Percentiles rank a stretch among this genome's conserved stretches.
These are phyloP conservation scores for Mucor mucedo DNA, from an alignment of 371 early-diverging fungal genomes.

Conservation along the genomic window DNA sequence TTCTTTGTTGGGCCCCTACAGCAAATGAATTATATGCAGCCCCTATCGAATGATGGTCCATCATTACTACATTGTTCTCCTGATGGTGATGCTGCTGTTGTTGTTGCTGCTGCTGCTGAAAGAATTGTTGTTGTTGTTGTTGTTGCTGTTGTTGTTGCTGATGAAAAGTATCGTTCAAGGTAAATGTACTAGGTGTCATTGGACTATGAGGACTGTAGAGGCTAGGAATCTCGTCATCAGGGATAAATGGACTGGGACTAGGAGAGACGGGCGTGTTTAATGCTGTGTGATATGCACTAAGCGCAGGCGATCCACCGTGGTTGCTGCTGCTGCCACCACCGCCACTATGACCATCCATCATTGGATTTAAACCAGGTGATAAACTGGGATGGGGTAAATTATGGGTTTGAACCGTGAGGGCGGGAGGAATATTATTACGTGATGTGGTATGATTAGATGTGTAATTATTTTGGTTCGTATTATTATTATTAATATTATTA, in stretches of 20 bases:
- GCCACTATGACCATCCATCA: background rate
- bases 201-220: slow-evolving; percentile 33
- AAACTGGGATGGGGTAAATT: slow-evolving; percentile 22
- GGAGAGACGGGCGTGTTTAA: slow-evolving; percentile 39
- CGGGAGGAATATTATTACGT: slow-evolving; percentile 9
- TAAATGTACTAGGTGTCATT: slow-evolving; percentile 17
- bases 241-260: slow-evolving; percentile 33
- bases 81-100: background rate
- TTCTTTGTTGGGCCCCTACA: slow-evolving; percentile 11
- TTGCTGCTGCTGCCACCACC: too few relatives aligned
- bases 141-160: slow-evolving; percentile 7
- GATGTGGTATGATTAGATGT: background rate
- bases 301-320: slow-evolving; percentile 25
- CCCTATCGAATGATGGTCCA: slow-evolving; percentile 8
- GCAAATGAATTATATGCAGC: slow-evolving; percentile 2
- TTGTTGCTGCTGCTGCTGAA: slow-evolving; percentile 3
- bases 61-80: slow-evolving; percentile 3
- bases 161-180: slow-evolving; percentile 6
- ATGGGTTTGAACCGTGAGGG: slow-evolving; percentile 36
- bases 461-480: background rate
- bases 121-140: background rate
- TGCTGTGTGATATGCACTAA: slow-evolving; percentile 40
- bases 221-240: slow-evolving; percentile 35
- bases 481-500: background rate
- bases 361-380: slow-evolving; percentile 16